Conservation (phyloP, 805 yeast genomes). For the Debaryomyces maramus region DNA sequence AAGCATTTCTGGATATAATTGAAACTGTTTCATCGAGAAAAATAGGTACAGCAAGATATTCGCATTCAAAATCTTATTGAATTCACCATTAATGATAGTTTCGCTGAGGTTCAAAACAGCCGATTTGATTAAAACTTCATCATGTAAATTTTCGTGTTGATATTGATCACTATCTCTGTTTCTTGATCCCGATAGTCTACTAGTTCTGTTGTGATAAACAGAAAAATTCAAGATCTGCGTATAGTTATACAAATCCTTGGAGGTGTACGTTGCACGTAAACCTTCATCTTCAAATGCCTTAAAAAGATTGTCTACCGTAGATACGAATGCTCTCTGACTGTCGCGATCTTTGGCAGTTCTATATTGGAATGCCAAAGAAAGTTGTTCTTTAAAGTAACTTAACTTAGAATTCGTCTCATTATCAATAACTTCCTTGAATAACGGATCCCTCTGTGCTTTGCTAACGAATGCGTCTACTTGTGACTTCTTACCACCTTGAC, state of each 20-base stretch:
- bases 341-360: conserved; percentile 12
- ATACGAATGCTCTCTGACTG: conserved; percentile 17
- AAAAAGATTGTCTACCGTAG: conserved; percentile 16
- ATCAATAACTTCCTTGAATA: conserved; percentile 19
- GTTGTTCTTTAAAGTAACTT: conserved; percentile 31
- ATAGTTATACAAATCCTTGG: conserved; percentile 23
- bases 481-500: conserved; percentile 3
- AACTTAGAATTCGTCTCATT: conserved; percentile 20
- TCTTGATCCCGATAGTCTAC: conserved; percentile 30
- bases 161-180: conserved; percentile 41
- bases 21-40: conserved; percentile 49
- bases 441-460: conserved; percentile 23
- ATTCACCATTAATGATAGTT: conserved; percentile 27
- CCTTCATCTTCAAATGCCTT: conserved; percentile 22
- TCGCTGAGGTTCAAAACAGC: conserved; percentile 35
- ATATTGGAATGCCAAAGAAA: conserved; percentile 22
- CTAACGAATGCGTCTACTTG: conserved; percentile 21
- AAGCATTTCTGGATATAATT: conserved; percentile 62
- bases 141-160: conserved; percentile 23
- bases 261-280: conserved; percentile 17
- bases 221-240: conserved; percentile 22
- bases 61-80: conserved; percentile 23
- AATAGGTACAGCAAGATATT: conserved; percentile 26
- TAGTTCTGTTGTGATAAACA: conserved; percentile 30
- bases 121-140: conserved; percentile 30